These are phyloP conservation scores for Chlamydomonas sphaeroides DNA, from an alignment of 139 green algal species.

Conservation along the genomic window DNA sequence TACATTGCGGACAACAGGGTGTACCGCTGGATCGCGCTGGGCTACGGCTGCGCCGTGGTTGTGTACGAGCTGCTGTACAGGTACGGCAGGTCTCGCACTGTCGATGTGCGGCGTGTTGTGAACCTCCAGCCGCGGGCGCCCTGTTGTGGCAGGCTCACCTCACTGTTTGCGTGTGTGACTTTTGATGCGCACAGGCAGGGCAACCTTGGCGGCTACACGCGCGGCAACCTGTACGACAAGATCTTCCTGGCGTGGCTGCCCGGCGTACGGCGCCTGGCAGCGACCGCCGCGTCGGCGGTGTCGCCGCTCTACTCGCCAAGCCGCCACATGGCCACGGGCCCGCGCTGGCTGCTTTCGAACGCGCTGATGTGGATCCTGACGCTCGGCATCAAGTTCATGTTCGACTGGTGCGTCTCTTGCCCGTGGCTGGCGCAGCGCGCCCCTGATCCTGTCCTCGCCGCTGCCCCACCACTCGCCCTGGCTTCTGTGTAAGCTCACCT, in stretches of 20 bases:
- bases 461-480: no score
- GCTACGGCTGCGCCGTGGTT: background rate
- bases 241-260: background rate
- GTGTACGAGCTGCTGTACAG: background rate
- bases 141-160: no score
- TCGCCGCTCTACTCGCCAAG: background rate
- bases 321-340: conserved; percentile 2
- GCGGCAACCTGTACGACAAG: conserved; percentile 1
- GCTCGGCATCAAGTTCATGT: conserved; percentile 67
- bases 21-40: no score
- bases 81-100: no score
- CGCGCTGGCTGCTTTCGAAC: conserved; percentile 48
- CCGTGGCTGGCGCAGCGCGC: no score
- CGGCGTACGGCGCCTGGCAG: no score
- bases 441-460: no score
- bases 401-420: conserved; percentile 65
- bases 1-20: background rate
- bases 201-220: conserved; percentile 16
- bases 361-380: conserved; percentile 65
- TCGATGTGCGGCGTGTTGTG: no score
- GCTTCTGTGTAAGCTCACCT: no score
- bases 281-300: background rate
- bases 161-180: no score
- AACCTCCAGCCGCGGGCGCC: no score
- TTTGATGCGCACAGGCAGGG: background rate